Evolutionary conservation across 441 rosid species (phyloP).

Genomic region (Pelargonium fulgidum): DNA sequence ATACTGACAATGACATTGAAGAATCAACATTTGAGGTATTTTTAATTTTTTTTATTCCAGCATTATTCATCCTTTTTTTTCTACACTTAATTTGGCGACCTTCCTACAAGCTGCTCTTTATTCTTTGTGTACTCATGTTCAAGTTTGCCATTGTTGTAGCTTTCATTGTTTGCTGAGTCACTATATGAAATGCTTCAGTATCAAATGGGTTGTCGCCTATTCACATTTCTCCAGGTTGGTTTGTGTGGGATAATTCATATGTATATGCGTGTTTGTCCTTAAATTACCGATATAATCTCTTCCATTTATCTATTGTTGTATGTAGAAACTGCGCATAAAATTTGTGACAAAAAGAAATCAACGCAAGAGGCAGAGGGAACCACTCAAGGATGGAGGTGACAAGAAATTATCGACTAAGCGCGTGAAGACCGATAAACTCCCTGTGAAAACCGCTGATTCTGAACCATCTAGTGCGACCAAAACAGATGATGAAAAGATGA

Average conservation of each 20-base stretch:
- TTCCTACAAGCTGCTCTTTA: neutral
- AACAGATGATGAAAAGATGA: slow-evolving; percentile 36
- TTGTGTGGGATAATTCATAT: slow-evolving; percentile 15
- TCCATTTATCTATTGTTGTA: slow-evolving; percentile 11
- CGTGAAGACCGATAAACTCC: slow-evolving; percentile 46
- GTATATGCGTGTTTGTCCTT: slow-evolving; percentile 13
- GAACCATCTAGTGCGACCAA: slow-evolving; percentile 30
- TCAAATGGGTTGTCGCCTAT: slow-evolving; percentile 84
- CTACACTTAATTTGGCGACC: neutral
- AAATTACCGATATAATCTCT: slow-evolving; percentile 5
- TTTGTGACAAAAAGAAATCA: slow-evolving; percentile 69
- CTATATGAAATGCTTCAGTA: slow-evolving; percentile 90
- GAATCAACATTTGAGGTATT: slow-evolving; percentile 92
- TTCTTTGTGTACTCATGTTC: neutral
- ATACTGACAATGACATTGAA: slow-evolving; percentile 77
- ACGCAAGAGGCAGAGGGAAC: slow-evolving; percentile 68
- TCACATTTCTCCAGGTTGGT: slow-evolving; percentile 75
- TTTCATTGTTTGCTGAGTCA: slow-evolving; percentile 88
- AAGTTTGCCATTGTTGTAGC: slow-evolving; percentile 39
- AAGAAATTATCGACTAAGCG: slow-evolving; percentile 43
- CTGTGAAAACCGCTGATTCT: slow-evolving; percentile 36
- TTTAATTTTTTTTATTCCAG: slow-evolving; percentile 10
- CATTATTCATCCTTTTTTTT: slow-evolving; percentile 5
- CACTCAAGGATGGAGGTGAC: slow-evolving; percentile 40
- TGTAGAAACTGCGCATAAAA: slow-evolving; percentile 59